These are phyloP conservation scores for Phytophthora podocarpi DNA, from an alignment of 352 stramenopile species.

Conservation along the genomic window DNA sequence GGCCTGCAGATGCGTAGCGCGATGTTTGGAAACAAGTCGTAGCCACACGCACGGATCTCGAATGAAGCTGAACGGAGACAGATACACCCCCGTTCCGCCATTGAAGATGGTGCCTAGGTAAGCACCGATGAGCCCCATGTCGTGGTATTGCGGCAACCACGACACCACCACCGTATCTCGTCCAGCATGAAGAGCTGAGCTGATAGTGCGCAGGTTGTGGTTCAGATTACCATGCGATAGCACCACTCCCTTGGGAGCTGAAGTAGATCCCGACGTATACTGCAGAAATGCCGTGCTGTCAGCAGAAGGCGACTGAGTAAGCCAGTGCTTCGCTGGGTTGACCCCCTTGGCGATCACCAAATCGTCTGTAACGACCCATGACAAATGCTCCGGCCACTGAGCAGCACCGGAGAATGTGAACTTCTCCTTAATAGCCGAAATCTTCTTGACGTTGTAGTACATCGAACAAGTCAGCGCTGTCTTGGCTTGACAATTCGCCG, in stretches of 20 bases:
- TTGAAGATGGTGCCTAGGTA: constrained; percentile 86
- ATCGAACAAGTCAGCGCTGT: constrained; percentile 92
- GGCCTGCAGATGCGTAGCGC: constrained; percentile 96
- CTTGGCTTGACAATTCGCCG: constrained; percentile 89
- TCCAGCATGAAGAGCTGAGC: constrained; percentile 89
- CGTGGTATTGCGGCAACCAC: constrained; percentile 99
- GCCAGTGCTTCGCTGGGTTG: constrained; percentile 48
- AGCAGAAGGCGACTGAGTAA: constrained; percentile 45
- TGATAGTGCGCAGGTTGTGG: constrained; percentile 97
- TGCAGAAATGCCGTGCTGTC: constrained; percentile 97
- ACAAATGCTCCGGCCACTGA: constrained; percentile 88
- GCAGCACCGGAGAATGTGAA: constrained; percentile 63
- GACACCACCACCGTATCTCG: constrained; percentile 95
- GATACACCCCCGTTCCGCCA: constrained; percentile 94
- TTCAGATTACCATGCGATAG: constrained; percentile 97
- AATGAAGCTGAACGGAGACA: constrained; percentile 98
- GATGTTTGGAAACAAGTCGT: constrained; percentile 84
- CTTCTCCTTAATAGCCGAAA: constrained; percentile 85
- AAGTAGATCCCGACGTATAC: constrained; percentile 99
- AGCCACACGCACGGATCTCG: constrained; percentile 97
- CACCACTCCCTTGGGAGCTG: constrained; percentile 97
- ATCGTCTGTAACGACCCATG: constrained; percentile 89
- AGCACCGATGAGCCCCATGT: constrained; percentile 99
- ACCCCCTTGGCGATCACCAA: constrained; percentile 56
- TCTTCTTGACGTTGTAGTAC: constrained; percentile 96